Base-by-base conservation (phyloP, 441 rosid species). In the Biscutella laevigata region DNA sequence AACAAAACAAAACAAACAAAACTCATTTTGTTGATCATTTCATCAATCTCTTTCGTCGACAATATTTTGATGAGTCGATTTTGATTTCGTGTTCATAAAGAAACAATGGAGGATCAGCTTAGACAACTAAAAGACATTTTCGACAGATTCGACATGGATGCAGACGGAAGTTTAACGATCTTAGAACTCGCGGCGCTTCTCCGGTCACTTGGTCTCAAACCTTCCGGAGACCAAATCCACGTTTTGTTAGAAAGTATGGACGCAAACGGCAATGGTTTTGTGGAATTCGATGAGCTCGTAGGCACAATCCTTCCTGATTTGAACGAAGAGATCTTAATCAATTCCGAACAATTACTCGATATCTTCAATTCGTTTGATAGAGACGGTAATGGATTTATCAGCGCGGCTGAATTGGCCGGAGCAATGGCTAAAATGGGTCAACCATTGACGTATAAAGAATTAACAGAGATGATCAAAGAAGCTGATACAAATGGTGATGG, bases 391-490 rank as follows among this genome's bases (percentile, higher is more conserved):
- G 91, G 85, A 6, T 75, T 65, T 64, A 78, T 81, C 32, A 78
- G 79, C 13, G 80, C 83, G 0, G 82, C 83, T 0, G 85, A 83
- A 64, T 58, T 83, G 0, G 85, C 85, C 0, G 83, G 88, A 1
- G 65, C 83, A 7, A 83, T 81, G 85, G 83, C 88, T 12, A 78
- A 83, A 34, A 75, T 81, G 85, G 83, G 91, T 0, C 87, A 81
- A 7, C 83, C 91, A 0, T 57, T 83, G 46, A 68, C 91, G 11
- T 81, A 77, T 34, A 61, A 39, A 28, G 88, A 83, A 53, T 26
- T 83, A 14, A 73, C 71, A 8, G 86, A 79, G 61, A 77, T 79
- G 78, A 75, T 77, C 22, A 66, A 49, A 61, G 83, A 82, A 58
- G 83, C 83, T 7, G 89, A 79, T 9, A 74, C 70, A 20, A 74